Evolutionary conservation across 192 early-diverging fungal species (phyloP).

Genomic region (Podila epigama): DNA sequence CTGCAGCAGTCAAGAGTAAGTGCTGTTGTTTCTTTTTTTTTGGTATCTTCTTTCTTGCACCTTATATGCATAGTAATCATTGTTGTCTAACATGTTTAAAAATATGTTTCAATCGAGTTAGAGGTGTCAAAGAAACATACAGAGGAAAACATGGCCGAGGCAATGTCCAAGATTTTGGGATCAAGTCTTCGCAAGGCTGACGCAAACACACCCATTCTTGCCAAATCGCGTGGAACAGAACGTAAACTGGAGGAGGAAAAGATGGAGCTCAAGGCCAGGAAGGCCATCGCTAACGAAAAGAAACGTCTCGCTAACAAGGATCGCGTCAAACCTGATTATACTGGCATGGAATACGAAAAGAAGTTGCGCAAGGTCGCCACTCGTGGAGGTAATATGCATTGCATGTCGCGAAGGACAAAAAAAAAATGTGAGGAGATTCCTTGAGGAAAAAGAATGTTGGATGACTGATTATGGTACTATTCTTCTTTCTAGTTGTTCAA

Average conservation of each 20-base stretch:
- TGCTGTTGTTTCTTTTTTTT: not conserved
- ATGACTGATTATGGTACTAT: not conserved
- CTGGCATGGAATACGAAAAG: slow-evolving; percentile 88
- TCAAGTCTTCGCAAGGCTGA: slow-evolving; percentile 50
- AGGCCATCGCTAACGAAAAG: slow-evolving; percentile 75
- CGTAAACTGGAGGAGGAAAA: slow-evolving; percentile 84
- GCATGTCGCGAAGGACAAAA: no score
- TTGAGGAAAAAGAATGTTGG: not conserved
- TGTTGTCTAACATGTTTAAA: not conserved
- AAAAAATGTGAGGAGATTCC: not conserved
- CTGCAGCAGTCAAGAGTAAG: slow-evolving; percentile 36
- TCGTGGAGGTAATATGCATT: slow-evolving; percentile 84
- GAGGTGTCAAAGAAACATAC: slow-evolving; percentile 58
- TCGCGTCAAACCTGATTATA: slow-evolving; percentile 75
- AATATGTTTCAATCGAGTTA: not conserved
- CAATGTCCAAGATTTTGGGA: slow-evolving; percentile 74
- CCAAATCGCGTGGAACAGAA: slow-evolving; percentile 82
- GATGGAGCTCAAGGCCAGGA: slow-evolving; percentile 84
- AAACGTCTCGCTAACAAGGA: slow-evolving; percentile 70
- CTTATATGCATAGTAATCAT: not conserved
- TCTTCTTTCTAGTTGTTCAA: slow-evolving; percentile 75
- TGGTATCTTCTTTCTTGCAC: no score
- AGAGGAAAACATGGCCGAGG: slow-evolving; percentile 66
- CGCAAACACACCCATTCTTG: slow-evolving; percentile 77
- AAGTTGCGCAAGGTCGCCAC: slow-evolving; percentile 91